Evolutionary conservation across 2,329 filamentous ascomycete species (phyloP), one percentile per base, ranked within the genome.

Genomic region (Lasiodiplodia theobromae): DNA sequence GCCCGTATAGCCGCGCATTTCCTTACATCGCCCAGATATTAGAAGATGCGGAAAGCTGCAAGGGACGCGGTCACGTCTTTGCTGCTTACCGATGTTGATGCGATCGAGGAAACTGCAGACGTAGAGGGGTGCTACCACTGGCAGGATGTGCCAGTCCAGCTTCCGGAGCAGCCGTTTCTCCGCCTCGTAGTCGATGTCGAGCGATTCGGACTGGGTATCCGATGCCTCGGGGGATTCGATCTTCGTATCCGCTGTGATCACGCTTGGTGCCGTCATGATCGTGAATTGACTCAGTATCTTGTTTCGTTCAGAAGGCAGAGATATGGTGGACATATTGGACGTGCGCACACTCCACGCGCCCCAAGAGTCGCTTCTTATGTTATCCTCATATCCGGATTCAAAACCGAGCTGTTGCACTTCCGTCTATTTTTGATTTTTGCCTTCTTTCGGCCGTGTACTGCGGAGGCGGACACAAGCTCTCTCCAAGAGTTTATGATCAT

Each of bases 51-150:
- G 28, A 28, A 28, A 28, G 28, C 28, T 28, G 28, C n/a, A 40
- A 34, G 31, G 12, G 21, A 47, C 34, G 4, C 7, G 8, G 14
- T 34, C 4, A 11, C 23, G 10, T 2, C 6, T 6, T 21, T 25
- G 12, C 2, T 28, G 18, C 34, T 18, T 21, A 66, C 89, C 89
- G 71, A 93, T 93, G 75, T 93, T 93, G 66, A 92, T 89, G 86
- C 91, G 84, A 75, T 93, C 92, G 10, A 94, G 80, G 76, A 94
- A 94, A 72, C 89, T 91, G 72, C 94, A 88, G 16, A 94, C 83
- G 76, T 95, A 95, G 18, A 92, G 79, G 7, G 87, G 77, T 87
- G 91, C 91, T 8, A 92, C 82, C 23, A 92, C 81, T 2, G 90
- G 90, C 16, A 92, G 84, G 31, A 92, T 83, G 74, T 86, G 83